Conservation (phyloP, 2,329 filamentous ascomycete genomes). For the Stagonosporopsis tanaceti region DNA sequence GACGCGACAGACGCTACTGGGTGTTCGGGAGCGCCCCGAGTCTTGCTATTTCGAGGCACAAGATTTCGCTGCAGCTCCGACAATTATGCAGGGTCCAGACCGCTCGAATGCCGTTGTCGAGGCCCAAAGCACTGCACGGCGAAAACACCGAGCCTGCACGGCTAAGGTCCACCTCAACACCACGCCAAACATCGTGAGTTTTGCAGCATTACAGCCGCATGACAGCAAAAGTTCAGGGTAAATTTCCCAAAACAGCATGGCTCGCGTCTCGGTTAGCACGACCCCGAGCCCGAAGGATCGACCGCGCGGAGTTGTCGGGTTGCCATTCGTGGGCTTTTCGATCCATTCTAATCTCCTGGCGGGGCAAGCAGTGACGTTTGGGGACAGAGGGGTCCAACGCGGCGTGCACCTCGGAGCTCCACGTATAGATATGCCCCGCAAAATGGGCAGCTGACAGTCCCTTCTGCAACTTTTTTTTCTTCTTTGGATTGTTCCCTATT, state of each 20-base stretch:
- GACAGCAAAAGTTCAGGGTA: slow-evolving; percentile 12
- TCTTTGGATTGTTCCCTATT: slow-evolving; percentile 6
- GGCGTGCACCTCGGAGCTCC: slow-evolving; percentile 14
- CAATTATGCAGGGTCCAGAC: slow-evolving; percentile 18
- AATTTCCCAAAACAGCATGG: slow-evolving; percentile 13
- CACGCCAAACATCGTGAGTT: slow-evolving; percentile 25
- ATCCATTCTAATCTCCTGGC: slow-evolving; percentile 9
- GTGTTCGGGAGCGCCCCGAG: slow-evolving; percentile 19
- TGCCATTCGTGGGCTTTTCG: slow-evolving; percentile 22
- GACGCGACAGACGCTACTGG: neutral
- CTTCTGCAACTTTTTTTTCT: slow-evolving; percentile 8
- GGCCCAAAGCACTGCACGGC: slow-evolving; percentile 12
- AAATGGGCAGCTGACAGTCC: slow-evolving; percentile 18
- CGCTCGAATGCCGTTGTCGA: slow-evolving; percentile 4
- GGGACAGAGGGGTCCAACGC: slow-evolving; percentile 20
- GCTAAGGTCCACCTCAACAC: slow-evolving; percentile 22
- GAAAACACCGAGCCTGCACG: slow-evolving; percentile 19
- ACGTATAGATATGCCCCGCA: slow-evolving; percentile 21
- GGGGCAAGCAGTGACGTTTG: slow-evolving; percentile 19
- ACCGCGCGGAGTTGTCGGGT: slow-evolving; percentile 14
- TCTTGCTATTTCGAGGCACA: neutral
- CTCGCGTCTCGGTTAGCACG: slow-evolving; percentile 14
- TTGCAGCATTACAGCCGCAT: slow-evolving; percentile 18
- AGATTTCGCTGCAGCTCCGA: slow-evolving; percentile 14
- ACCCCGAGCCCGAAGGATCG: slow-evolving; percentile 6